Evolutionary conservation across 805 yeast species (phyloP).

Genomic region (Starmerella khaoyaiensis): DNA sequence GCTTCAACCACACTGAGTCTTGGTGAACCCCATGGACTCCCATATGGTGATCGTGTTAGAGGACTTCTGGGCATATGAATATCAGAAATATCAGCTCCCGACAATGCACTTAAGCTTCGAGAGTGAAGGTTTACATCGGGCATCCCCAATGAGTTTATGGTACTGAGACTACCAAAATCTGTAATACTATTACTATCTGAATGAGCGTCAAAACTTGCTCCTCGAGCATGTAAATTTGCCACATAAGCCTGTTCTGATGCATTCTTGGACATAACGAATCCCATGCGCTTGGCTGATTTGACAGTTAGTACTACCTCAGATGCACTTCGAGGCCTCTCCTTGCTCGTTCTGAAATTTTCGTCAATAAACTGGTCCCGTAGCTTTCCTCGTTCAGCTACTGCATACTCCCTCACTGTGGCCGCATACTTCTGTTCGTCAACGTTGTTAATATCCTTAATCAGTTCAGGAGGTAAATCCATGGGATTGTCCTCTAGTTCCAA

Average conservation of each 20-base stretch:
- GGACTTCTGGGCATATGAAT: constrained; percentile 10
- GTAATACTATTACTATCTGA: too few species aligned
- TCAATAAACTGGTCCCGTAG: too few species aligned
- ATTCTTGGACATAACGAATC: constrained; percentile 36
- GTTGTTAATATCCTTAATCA: too few species aligned
- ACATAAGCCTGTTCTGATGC: constrained; percentile 17
- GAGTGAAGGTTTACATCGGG: not conserved
- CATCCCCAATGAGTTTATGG: not conserved
- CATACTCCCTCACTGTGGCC: too few species aligned
- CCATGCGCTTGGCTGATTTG: constrained; percentile 65
- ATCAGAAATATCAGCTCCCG: not conserved
- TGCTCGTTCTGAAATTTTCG: not conserved
- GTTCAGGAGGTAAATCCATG: constrained; percentile 32
- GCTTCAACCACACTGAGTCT: constrained; percentile 7
- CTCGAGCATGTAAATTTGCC: constrained; percentile 26
- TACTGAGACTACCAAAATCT: not conserved
- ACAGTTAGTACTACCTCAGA: constrained; percentile 35
- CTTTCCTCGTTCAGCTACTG: constrained; percentile 15
- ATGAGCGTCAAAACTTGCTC: constrained; percentile 29
- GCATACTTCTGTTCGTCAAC: constrained; percentile 33
- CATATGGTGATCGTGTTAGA: constrained; percentile 7
- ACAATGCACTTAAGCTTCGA: constrained; percentile 4
- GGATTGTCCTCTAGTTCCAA: constrained; percentile 56
- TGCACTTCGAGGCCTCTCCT: constrained; percentile 27
- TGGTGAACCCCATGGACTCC: constrained; percentile 16